phyloP scores from a whole-genome alignment of 1,284 basidiomycete genomes.

The Agaricales sp. region DNA sequence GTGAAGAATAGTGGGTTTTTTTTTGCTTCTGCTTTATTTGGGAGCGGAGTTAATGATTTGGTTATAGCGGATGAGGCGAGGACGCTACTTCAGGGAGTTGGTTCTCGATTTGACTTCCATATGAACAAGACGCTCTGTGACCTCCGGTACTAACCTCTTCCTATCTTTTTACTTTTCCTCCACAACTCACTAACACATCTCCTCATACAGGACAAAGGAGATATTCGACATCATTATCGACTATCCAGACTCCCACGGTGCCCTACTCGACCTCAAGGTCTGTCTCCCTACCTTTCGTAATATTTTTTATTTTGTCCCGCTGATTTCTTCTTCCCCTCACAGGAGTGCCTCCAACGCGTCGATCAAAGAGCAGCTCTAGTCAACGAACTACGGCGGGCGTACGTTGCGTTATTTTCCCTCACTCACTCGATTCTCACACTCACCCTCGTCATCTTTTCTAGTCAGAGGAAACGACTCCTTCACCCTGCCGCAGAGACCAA shows the following conservation, averaged over 20 bases:
- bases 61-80: conserved; percentile 69
- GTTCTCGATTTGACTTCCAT: conserved; percentile 84
- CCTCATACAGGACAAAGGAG: conserved; percentile 64
- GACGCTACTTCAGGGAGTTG: conserved; percentile 68
- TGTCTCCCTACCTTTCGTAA: conserved; percentile 12
- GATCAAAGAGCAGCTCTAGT: conserved; percentile 70
- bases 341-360: conserved; percentile 73
- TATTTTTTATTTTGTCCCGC: neutral
- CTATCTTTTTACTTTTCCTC: neutral
- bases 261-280: conserved; percentile 83
- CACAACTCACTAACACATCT: conserved; percentile 1
- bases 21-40: conserved; percentile 7
- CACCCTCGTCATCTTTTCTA: conserved; percentile 19
- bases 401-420: conserved; percentile 20
- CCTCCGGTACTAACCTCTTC: conserved; percentile 49
- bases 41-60: conserved; percentile 12
- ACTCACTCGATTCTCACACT: neutral
- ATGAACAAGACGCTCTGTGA: conserved; percentile 84
- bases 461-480: conserved; percentile 79
- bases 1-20: conserved; percentile 39
- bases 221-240: conserved; percentile 96
- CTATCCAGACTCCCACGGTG: conserved; percentile 80
- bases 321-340: conserved; percentile 2
- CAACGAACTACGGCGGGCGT: conserved; percentile 62
- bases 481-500: conserved; percentile 96